Evolutionary conservation across 2,329 filamentous ascomycete species (phyloP), one percentile per base, ranked within the genome.

Genomic region (Didymella lethalis): DNA sequence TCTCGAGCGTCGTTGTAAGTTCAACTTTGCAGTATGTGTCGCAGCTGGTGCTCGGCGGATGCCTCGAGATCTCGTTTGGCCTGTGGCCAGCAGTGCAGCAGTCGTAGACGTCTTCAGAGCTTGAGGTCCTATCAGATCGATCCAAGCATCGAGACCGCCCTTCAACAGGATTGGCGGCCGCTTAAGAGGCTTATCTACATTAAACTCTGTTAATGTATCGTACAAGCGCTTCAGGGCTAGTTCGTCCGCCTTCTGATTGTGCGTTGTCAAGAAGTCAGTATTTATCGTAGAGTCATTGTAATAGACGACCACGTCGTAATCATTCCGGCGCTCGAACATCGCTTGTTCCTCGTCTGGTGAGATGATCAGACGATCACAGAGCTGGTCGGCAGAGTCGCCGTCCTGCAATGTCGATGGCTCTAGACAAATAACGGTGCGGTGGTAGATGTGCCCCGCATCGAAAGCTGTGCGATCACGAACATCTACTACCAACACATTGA

Each of bases 121-220:
- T 52, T 88, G 84, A 12, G 82, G 79, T 2, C 95, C 94, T 68
- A 97, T 83, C n/a, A 95, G 78, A 68, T 95, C 89, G 18, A 88
- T 80, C 95, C 95, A 99, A 4, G 92, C 91, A 66, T 93, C 87
- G 11, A 99, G 77, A 0, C 95, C 95, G 18, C 95, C 95, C 51
- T 85, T 81, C 1, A 99, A 81, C 31, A 99, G 82, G 54, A 92
- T 90, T 0, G 94, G 93, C 3, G 85, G 84, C 26, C 87, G 83
- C 57, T 87, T 89, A 31, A 96, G 79, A 10, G 89, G 89, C 65
- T 90, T 91, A 16, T 89, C 88, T 57, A 90, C 90, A 65, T 93
- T 96, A 77, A 93, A 96, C 57, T 95, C 88, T 51, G 88, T 88
- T 4, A 99, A 80, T 0, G 94, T 93, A 62, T 92, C 88, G 70